Evolutionary conservation across 352 stramenopile genomes (phyloP).

Genomic region (Thalassiosira delicatula): DNA sequence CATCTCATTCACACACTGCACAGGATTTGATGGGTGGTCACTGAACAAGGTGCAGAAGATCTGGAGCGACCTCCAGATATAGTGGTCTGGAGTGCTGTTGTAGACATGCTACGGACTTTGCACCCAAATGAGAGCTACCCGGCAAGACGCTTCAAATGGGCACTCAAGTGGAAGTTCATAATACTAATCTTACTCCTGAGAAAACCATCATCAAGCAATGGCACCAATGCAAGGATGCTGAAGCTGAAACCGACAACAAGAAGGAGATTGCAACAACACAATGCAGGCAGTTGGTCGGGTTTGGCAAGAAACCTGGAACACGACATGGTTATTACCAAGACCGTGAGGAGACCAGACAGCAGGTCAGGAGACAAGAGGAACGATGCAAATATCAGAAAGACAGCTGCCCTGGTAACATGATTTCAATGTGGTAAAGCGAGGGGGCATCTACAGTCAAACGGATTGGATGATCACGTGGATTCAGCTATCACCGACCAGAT

Average conservation of each 20-base stretch:
- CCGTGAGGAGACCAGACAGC: not conserved
- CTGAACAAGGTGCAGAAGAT: too few relatives aligned
- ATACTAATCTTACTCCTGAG: not conserved
- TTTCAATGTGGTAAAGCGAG: not conserved
- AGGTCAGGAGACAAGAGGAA: not conserved
- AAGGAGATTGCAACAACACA: too few relatives aligned
- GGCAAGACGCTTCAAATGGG: not conserved
- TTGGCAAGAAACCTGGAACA: not conserved
- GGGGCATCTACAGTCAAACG: not conserved
- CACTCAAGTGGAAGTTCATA: not conserved
- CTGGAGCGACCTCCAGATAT: too few relatives aligned
- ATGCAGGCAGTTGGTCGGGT: too few relatives aligned
- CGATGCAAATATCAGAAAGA: not conserved
- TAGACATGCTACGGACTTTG: not conserved
- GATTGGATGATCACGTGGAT: not conserved
- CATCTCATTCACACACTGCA: too few relatives aligned
- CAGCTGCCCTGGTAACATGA: not conserved
- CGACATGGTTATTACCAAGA: not conserved
- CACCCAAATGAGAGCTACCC: not conserved
- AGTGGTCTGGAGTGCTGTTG: too few relatives aligned
- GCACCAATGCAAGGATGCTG: not conserved
- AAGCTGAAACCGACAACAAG: too few relatives aligned
- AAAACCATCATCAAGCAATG: not conserved
- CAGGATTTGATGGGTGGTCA: too few relatives aligned
- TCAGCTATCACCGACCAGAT: not conserved